Base-by-base conservation (phyloP, 2,329 filamentous ascomycete genomes). In the Dryadomyces quercus-mongolicae region DNA sequence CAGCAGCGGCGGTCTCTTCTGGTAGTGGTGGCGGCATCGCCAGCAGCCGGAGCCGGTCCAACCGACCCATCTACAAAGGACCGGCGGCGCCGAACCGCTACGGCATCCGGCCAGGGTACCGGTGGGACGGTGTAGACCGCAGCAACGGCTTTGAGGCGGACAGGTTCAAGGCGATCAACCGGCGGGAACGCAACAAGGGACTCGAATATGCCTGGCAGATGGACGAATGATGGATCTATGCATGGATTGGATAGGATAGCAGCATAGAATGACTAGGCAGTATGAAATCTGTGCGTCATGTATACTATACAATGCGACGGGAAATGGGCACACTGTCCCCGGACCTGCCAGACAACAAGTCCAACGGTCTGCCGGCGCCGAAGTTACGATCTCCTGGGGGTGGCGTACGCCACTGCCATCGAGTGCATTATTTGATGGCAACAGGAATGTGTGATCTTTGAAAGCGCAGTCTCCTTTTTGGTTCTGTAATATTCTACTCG, bases 121-220 rank as follows among this genome's bases (percentile, higher is more conserved):
- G 88, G 60, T 98, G 93, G 93, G 93, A 98, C 74, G 93, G 94
- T 6, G 93, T 98, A 18, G 93, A 98, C 73, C 77, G 93, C 60
- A 78, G 88, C 20, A 98, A 89, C 70, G 92, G 92, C 0, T 97
- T 96, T 66, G 93, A 98, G 72, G 86, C 81, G 58, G 85, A 96
- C 65, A 86, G 91, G 71, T 97, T 97, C 71, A 89, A 86, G 66
- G 88, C 90, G 2, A 74, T 91, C 60, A 96, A 96, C 67, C 75
- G 82, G 61, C 80, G 80, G 61, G 82, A 84, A 63, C 82, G 90
- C 66, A 82, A 86, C 62, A 86, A 87, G 68, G 85, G 85, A 36
- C 68, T 97, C 64, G 84, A 92, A 62, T 97, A 96, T 68, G 82
- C 86, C 36, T 98, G 92, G 93, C 88, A 96, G 74, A 93, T 94